These are phyloP conservation scores for Penicillium sp. DNA, from an alignment of 2,329 filamentous ascomycete genomes.

Conservation along the genomic window DNA sequence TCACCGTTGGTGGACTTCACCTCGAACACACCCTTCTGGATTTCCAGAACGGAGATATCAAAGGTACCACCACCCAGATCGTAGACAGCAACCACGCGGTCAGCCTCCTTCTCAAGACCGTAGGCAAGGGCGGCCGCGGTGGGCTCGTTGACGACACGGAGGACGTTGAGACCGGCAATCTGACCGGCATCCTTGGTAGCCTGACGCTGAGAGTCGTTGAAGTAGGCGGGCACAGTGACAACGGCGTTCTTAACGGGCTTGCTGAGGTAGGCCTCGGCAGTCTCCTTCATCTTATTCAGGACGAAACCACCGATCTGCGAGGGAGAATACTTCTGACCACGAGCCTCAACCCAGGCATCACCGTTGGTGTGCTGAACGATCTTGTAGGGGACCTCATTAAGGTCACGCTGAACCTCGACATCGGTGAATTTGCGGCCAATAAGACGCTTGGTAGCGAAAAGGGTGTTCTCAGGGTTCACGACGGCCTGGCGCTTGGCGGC, in stretches of 20 bases:
- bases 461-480: slow-evolving; percentile 96
- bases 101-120: slow-evolving; percentile 89
- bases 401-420: slow-evolving; percentile 88
- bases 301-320: slow-evolving; percentile 98
- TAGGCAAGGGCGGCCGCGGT: slow-evolving; percentile 95
- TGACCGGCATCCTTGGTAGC: slow-evolving; percentile 97
- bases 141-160: slow-evolving; percentile 97
- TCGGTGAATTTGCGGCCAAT: slow-evolving; percentile 98
- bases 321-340: slow-evolving; percentile 92
- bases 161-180: slow-evolving; percentile 92
- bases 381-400: slow-evolving; percentile 98
- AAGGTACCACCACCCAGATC: slow-evolving; percentile 98
- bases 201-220: slow-evolving; percentile 97
- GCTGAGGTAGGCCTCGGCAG: slow-evolving; percentile 86
- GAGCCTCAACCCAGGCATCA: slow-evolving; percentile 92
- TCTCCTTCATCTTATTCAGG: slow-evolving; percentile 99
- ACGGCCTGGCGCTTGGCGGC: slow-evolving; percentile 97
- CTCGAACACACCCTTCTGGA: slow-evolving; percentile 97
- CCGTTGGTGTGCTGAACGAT: slow-evolving; percentile 96
- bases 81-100: slow-evolving; percentile 89
- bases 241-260: slow-evolving; percentile 93
- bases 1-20: slow-evolving; percentile 99
- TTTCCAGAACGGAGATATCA: slow-evolving; percentile 97
- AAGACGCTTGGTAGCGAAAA: slow-evolving; percentile 97
- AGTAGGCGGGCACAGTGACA: slow-evolving; percentile 95